Base-by-base conservation (phyloP, 2,329 filamentous ascomycete species). In the Ophiocordyceps polyrhachis-furcata region DNA sequence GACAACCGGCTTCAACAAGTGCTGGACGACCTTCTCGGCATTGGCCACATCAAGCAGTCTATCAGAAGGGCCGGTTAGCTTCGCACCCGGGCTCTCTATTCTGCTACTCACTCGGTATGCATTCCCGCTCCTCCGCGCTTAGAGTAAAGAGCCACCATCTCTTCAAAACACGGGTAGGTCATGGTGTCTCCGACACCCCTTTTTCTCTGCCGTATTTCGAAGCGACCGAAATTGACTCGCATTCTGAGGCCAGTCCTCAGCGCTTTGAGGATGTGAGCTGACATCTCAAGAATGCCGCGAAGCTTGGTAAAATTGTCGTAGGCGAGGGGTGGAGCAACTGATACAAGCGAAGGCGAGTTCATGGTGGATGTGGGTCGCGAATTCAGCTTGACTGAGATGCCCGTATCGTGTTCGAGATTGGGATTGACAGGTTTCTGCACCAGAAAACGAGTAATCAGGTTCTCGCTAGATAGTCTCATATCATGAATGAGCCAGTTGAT, bases 401-500 rank as follows among this genome's bases (percentile, higher is more conserved):
- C 40, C 13, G 44, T 44, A 11, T 51, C 50, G 0, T 42, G 12
- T 14, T 43, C 38, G 12, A 45, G 46, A n/a, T 49, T 48, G 2
- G 45, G 45, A 17, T 50, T 48, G 2, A 47, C 48, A 2, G 54
- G 53, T 8, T 46, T 41, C 40, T 63, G 61, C 4, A 55, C 51
- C 11, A 62, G 45, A 42, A 58, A 59, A 2, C 48, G 51, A 6
- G 49, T 47, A 3, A 50, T 47, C 7, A 51, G 43, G 19, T 52
- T 49, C 14, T 58, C 51, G 5, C 52, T 54, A 2, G 51, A 53
- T 4, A 58, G 45, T 5, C 58, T 53, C 49, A 61, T 51, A n/a
- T 62, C 54, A 14, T 59, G 54, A 13, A 64, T 52, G 6, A 42
- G 46, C 54, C 52, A 55, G 45, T 61, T 61, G 8, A 62, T 45